Percentiles rank a stretch among this genome's conserved stretches.
phyloP scores from a whole-genome alignment of 352 stramenopile species.

The Phytophthora brassicae region DNA sequence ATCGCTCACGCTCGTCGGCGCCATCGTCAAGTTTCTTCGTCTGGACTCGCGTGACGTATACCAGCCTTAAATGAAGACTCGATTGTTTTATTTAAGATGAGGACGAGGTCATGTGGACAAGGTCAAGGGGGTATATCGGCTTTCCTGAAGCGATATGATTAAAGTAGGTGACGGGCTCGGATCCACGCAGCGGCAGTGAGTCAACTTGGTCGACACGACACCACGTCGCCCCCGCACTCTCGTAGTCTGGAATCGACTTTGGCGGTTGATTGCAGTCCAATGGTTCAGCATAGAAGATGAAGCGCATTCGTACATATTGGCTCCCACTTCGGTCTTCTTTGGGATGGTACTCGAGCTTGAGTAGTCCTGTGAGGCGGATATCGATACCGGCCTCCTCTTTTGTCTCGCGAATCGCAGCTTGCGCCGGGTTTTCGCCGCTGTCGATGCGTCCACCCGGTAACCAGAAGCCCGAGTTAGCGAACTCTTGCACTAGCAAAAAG shows the following conservation, averaged over 20 bases:
- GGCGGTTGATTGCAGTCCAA: slow-evolving; percentile 74
- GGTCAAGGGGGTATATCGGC: slow-evolving; percentile 71
- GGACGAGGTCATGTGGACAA: slow-evolving; percentile 67
- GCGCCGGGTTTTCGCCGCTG: slow-evolving; percentile 68
- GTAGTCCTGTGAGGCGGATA: slow-evolving; percentile 71
- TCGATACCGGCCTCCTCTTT: slow-evolving; percentile 86
- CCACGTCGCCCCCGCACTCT: slow-evolving; percentile 82
- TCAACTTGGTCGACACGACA: slow-evolving; percentile 71
- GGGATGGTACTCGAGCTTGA: slow-evolving; percentile 87
- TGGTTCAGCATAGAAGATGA: slow-evolving; percentile 83
- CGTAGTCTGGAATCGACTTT: slow-evolving; percentile 89
- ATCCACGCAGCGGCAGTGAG: slow-evolving; percentile 65
- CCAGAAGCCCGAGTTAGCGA: slow-evolving; percentile 87
- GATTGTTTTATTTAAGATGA: slow-evolving; percentile 21
- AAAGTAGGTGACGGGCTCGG: slow-evolving; percentile 77
- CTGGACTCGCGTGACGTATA: slow-evolving; percentile 63
- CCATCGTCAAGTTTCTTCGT: slow-evolving; percentile 72
- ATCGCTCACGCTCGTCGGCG: slow-evolving; percentile 49
- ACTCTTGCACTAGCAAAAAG: slow-evolving; percentile 86
- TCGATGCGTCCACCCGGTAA: slow-evolving; percentile 78
- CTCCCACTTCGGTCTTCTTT: slow-evolving; percentile 69
- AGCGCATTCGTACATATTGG: slow-evolving; percentile 86
- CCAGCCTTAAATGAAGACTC: slow-evolving; percentile 37
- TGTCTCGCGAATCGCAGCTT: slow-evolving; percentile 84
- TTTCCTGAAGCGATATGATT: slow-evolving; percentile 68